Evolutionary conservation across 805 yeast genomes (phyloP), one percentile per base, ranked within the genome.

Genomic region (Metschnikowia peoriensis): DNA sequence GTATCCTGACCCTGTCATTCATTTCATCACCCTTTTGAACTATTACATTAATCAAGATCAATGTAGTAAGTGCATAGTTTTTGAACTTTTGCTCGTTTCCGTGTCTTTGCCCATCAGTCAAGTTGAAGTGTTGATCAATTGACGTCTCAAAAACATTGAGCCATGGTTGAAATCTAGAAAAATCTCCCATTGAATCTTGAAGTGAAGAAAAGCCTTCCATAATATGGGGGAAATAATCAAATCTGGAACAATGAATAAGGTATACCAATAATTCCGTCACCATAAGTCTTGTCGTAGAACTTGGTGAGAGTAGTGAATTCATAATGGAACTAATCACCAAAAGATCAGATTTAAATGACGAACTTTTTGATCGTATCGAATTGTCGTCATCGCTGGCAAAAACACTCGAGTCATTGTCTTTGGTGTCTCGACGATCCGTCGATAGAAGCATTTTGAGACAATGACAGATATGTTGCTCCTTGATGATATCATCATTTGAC

Each of bases 191-290:
- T 11, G 61, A 54, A 50, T 72, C 76, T 51, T 71, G 78, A 17
- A 75, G 60, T 2, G 60, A 50, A 1, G 57, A 58, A 63, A 75
- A 62, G 11, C 72, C 64, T 2, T 70, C 74, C 29, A 73, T 52
- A 2, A 71, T 65, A 14, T 58, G 56, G 1, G 65, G 63, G 9
- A 68, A 49, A 41, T 63, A 62, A 41, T 67, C 65, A 16, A 55
- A 54, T 14, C 39, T 47, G 12, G 51, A 39, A 32, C 42, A 44
- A 42, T 69, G 67, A 14, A 59, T 54, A 17, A 74, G 57, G 57
- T 70, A 73, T n/a, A 74, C 70, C 50, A 75, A 60, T 6, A 75
- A 70, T 56, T 75, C 78, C 1, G 78, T 70, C 7, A 73, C 78
- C 47, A 71, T 53, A 12, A 71, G 66, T 47, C 77, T 64, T 1